These are phyloP conservation scores for Nakazawaea ishiwadae DNA, from an alignment of 805 yeast species.

Conservation along the genomic window DNA sequence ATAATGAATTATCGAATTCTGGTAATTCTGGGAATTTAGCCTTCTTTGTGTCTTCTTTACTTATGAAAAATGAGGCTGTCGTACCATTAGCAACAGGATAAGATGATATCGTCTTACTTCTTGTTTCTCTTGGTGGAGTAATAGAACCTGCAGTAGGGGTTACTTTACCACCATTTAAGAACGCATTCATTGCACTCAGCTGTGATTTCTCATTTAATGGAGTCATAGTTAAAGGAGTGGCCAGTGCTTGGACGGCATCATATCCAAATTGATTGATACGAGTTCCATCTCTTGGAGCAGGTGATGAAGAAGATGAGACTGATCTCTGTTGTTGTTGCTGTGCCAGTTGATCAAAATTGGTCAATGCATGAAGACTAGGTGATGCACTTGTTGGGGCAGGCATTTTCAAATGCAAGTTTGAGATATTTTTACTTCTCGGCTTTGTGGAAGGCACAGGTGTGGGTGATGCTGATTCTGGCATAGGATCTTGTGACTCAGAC, in stretches of 20 bases:
- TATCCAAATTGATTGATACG: conserved; percentile 64
- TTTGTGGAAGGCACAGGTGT: conserved; percentile 14
- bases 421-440: conserved; percentile 34
- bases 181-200: conserved; percentile 15
- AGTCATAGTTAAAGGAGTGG: conserved; percentile 67
- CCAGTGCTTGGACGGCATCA: conserved; percentile 44
- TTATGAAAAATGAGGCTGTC: conserved; percentile 13
- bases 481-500: not conserved
- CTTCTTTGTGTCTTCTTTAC: conserved; percentile 1
- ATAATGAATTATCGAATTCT: conserved; percentile 9
- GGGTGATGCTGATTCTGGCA: conserved; percentile 2
- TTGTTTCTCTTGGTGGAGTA: conserved; percentile 7
- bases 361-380: conserved; percentile 23
- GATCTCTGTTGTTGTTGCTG: conserved; percentile 26
- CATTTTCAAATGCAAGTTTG: conserved; percentile 66
- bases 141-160: conserved; percentile 8
- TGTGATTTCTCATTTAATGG: conserved; percentile 62
- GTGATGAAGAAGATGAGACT: conserved; percentile 8
- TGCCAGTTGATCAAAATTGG: conserved; percentile 12
- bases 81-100: conserved; percentile 13
- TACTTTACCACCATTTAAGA: conserved; percentile 13
- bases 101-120: not conserved
- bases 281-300: conserved; percentile 25
- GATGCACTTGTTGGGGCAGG: conserved; percentile 59
- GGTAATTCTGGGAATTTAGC: conserved; percentile 9